Evolutionary conservation across 148 eudicot species (phyloP), one percentile per base, ranked within the genome.

Genomic region (Chenopodium quinoa): DNA sequence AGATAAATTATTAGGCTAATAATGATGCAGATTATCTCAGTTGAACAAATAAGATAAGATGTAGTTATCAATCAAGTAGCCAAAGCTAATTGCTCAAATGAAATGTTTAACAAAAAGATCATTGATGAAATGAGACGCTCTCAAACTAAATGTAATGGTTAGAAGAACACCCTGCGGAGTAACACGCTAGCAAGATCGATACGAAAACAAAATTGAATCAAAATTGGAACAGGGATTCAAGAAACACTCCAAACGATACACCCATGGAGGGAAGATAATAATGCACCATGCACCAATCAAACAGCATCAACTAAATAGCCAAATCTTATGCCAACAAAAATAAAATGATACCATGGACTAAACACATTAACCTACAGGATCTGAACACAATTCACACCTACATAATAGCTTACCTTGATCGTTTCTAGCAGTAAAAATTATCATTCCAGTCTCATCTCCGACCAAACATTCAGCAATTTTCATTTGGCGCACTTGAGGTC

Each of bases 401-500:
- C 62, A 77, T 1, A 74, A 79, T 50, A 65, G 13, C 37, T 23
- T 82, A 90, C 93, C 93, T 90, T 90, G 93, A 13, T 87, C 91
- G 78, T 90, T 89, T 77, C 91, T 84, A 73, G 93, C 93, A 73
- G 93, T 90, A 77, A 90, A 90, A 77, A 90, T 76, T 68, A 90
- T 85, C 71, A 90, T 86, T 75, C 91, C 93, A 56, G 93, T 89
- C 82, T 90, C 93, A 80, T 90, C 93, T 40, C 93, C 93, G 17
- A 90, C 88, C 81, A 90, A 84, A 81, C 91, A 90, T 79, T 90
- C 91, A 19, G 91, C 89, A 69, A 90, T 83, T 60, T 80, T 85
- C 75, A 75, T 71, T 71, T 86, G 91, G 48, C 90, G 88, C 4
- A 48, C 79, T 71, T 86, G 88, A 23, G 87, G 85, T 5, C 86